phyloP scores from a whole-genome alignment of 2,329 filamentous ascomycete genomes.

The Hymenotorrendiella dingleyae region DNA sequence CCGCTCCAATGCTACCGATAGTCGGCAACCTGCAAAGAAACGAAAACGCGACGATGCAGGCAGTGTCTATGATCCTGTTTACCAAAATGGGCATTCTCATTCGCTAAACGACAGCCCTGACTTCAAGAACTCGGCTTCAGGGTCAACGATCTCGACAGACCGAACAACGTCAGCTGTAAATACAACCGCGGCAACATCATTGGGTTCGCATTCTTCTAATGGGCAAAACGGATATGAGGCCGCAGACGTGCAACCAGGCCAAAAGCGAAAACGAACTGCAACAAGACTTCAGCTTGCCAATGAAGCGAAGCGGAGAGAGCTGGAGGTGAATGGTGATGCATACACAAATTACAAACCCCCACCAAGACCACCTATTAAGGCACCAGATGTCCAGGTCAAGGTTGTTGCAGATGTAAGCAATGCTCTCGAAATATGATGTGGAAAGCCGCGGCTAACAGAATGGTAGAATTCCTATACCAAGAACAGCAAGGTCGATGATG shows the following conservation, averaged over 20 bases:
- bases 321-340: slow-evolving; percentile 64
- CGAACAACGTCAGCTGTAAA: slow-evolving; percentile 74
- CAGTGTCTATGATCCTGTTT: slow-evolving; percentile 60
- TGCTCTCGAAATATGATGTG: too few relatives aligned
- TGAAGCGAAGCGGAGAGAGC: slow-evolving; percentile 72
- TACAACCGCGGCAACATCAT: slow-evolving; percentile 84
- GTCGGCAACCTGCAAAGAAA: slow-evolving; percentile 70
- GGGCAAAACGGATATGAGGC: slow-evolving; percentile 60
- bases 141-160: slow-evolving; percentile 74
- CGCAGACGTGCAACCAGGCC: slow-evolving; percentile 62
- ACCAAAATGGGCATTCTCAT: slow-evolving; percentile 61
- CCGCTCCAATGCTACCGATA: slow-evolving; percentile 26
- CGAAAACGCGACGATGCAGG: slow-evolving; percentile 47
- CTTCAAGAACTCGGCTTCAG: slow-evolving; percentile 58
- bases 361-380: slow-evolving; percentile 83
- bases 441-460: too few relatives aligned
- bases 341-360: slow-evolving; percentile 80
- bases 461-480: slow-evolving; percentile 39
- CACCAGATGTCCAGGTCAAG: slow-evolving; percentile 65
- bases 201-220: slow-evolving; percentile 60
- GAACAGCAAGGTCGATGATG: slow-evolving; percentile 80
- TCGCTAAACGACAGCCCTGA: slow-evolving; percentile 70
- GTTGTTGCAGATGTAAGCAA: slow-evolving; percentile 59
- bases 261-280: slow-evolving; percentile 77
- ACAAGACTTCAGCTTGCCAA: slow-evolving; percentile 76